phyloP scores from a whole-genome alignment of 495 filamentous ascomycete genomes.

The Neurospora terricola region DNA sequence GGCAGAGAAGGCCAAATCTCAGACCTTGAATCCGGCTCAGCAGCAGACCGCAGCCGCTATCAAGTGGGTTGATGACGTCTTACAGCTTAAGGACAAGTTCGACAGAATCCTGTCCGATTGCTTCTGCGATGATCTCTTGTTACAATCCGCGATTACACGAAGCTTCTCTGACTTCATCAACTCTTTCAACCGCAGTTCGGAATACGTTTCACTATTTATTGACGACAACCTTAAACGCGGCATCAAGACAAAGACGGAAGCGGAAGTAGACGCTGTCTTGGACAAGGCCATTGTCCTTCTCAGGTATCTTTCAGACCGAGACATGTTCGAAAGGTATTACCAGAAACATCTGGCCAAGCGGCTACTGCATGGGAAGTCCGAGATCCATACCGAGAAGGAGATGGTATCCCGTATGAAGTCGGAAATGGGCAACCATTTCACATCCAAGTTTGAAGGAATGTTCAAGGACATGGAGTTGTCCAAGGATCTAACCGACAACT shows the following conservation, averaged over 20 bases:
- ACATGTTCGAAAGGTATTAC: slow-evolving; percentile 95
- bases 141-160: slow-evolving; percentile 71
- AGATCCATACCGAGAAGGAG: slow-evolving; percentile 81
- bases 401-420: slow-evolving; percentile 96
- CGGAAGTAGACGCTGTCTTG: slow-evolving; percentile 74
- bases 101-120: slow-evolving; percentile 62
- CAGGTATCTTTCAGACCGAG: slow-evolving; percentile 81
- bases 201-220: slow-evolving; percentile 93
- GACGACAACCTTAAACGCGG: slow-evolving; percentile 94
- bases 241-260: slow-evolving; percentile 84
- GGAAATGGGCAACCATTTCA: slow-evolving; percentile 90
- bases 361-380: slow-evolving; percentile 73
- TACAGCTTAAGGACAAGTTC: slow-evolving; percentile 81
- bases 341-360: slow-evolving; percentile 91
- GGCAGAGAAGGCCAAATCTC: slow-evolving; percentile 36
- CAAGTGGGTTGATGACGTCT: slow-evolving; percentile 89
- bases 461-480: slow-evolving; percentile 95
- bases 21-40: slow-evolving; percentile 32
- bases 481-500: slow-evolving; percentile 69
- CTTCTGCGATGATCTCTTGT: slow-evolving; percentile 61
- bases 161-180: slow-evolving; percentile 92
- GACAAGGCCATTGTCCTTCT: slow-evolving; percentile 85
- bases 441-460: slow-evolving; percentile 88
- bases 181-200: slow-evolving; percentile 66
- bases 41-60: slow-evolving; percentile 69